Evolutionary conservation across 2,329 filamentous ascomycete species (phyloP), one percentile per base, ranked within the genome.

Genomic region (Verticillium longisporum): DNA sequence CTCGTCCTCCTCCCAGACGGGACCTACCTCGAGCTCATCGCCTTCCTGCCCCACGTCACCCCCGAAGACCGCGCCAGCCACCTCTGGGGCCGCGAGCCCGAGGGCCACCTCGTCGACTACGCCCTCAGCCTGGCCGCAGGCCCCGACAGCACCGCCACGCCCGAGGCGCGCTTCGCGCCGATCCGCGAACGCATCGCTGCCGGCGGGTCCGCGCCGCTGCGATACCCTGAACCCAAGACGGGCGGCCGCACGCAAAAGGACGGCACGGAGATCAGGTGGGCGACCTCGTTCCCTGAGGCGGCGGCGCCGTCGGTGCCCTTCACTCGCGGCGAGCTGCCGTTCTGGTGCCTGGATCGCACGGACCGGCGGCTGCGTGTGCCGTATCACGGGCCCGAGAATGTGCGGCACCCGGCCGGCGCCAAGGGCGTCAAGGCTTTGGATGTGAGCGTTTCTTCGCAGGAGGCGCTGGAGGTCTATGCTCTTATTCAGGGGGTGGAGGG

Each of bases 321-420:
- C 1, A 71, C 74, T 9, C 73, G 81, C 0, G 85, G 86, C 0
- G 73, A 74, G 14, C 68, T 86, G 11, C 88, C 87, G 0, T 90
- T 90, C 66, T 90, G 83, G 78, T 88, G 85, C 67, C 78, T 89
- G 56, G 88, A 90, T 69, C 72, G 83, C 13, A 89, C 87, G 1
- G 73, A 79, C 2, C 71, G 87, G 6, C 65, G 73, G n/a, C 68
- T 84, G 2, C 73, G 87, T 0, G 86, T 88, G 2, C 84, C 86
- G 6, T 66, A 76, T 3, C 64, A 68, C 1, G 66, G 72, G 0
- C 66, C 61, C 4, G 73, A 71, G 14, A 74, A 70, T 50, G 75
- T 75, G 3, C 71, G 67, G 13, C 87, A 89, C 72, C 74, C 81
- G 0, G 82, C 75, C 6, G 79, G 79, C 0, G 83, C 77, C 0